Evolutionary conservation across 2,329 filamentous ascomycete species (phyloP), one percentile per base, ranked within the genome.

Genomic region (Ascosphaera pollenicola): DNA sequence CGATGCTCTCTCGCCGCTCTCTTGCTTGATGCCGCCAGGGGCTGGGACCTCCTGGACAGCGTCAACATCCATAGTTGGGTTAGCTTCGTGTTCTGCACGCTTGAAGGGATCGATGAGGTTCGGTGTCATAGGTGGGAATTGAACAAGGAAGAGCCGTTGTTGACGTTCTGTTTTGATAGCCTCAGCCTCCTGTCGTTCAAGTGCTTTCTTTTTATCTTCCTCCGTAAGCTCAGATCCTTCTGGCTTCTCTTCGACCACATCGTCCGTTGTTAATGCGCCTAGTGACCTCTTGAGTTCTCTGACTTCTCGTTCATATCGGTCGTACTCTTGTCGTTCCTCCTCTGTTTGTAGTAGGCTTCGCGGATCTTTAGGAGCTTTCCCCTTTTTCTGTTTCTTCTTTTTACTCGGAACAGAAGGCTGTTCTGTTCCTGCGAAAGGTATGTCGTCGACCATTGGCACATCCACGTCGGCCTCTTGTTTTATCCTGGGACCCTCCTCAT

Each of bases 101-200:
- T 48, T 49, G 5, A 35, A 36, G 1, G 62, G 55, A 8, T 62
- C 49, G 28, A 59, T 47, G 17, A 76, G 62, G 42, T 68, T 66
- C 3, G 73, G 73, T 3, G 74, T 66, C 42, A 73, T 61, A 0
- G 73, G 70, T 10, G 73, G 73, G 47, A 76, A 67, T 51, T 76
- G 73, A 51, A 76, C 69, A 39, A 75, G 60, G 50, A 75, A 75
- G 39, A 73, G 61, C 41, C 67, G 64, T 40, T 72, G 66, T 28
- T 66, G 56, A 15, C 63, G 59, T 34, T 59, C 58, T 39, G 58
- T 63, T 47, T 58, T 48, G 37, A 41, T 45, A 8, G 38, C 38
- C 19, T 57, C 51, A 17, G 17, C 5, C 18, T 38, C 36, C 36
- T 38, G 19, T 51, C 49, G 32, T 18, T 15, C 32, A 18, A 35